Evolutionary conservation across 805 yeast genomes (phyloP).

Genomic region (Debaryomyces hansenii): DNA sequence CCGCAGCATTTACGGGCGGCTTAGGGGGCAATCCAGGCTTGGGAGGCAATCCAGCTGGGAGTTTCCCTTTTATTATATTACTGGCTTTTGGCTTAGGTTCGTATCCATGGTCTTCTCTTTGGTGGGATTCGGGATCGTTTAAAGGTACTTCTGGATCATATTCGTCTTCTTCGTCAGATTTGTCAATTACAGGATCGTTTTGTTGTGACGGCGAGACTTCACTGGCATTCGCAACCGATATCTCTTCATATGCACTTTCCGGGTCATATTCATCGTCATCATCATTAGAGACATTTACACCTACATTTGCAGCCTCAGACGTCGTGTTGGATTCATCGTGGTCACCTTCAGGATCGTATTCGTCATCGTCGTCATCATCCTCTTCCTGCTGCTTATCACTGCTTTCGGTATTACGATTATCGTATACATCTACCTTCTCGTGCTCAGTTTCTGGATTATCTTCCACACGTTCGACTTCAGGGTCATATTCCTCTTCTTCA

Average conservation of each 20-base stretch:
- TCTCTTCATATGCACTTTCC: conserved; percentile 1
- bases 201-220: no score
- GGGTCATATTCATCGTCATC: conserved; percentile 9
- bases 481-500: conserved; percentile 2
- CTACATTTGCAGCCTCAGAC: conserved; percentile 1
- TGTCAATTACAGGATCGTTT: conserved; percentile 7
- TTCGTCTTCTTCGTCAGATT: conserved; percentile 25
- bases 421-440: not conserved
- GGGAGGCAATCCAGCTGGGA: conserved; percentile 25
- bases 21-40: conserved; percentile 27
- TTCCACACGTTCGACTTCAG: conserved; percentile 2
- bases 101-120: conserved; percentile 1
- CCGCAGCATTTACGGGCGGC: conserved; percentile 22
- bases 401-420: not conserved
- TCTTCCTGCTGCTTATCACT: not conserved
- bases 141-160: conserved; percentile 28
- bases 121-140: not conserved
- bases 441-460: conserved; percentile 8
- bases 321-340: not conserved
- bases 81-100: conserved; percentile 7
- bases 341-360: conserved; percentile 9
- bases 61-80: conserved; percentile 7
- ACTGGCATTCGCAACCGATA: not conserved
- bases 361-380: conserved; percentile 4
- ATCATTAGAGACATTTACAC: not conserved